Base-by-base conservation (phyloP, 2,329 filamentous ascomycete species). In the Claviceps arundinis region DNA sequence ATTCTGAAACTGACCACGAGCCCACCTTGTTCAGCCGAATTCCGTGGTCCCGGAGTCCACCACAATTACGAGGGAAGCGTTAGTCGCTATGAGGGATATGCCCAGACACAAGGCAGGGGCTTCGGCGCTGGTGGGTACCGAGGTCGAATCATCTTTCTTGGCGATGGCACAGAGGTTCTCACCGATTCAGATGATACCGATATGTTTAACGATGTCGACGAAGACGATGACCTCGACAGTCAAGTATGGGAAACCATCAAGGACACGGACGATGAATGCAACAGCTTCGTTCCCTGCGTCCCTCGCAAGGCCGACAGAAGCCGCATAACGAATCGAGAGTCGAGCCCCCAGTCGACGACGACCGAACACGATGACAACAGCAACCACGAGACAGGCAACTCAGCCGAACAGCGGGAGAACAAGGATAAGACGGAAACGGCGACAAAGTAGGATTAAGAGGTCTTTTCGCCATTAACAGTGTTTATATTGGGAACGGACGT, bases 141-240 rank as follows among this genome's bases (percentile, higher is more conserved):
- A 68, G 89, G 89, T 60, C 84, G 90, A 62, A 89, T 96, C 68
- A 97, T 97, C 68, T 84, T 95, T 66, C 80, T 98, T 60, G 90
- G 91, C 59, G 90, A 97, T 73, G 93, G 91, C 62, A 95, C 89
- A 63, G 90, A 96, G 74, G 82, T 95, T 66, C 76, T 90, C 64
- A 89, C 88, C 60, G 89, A 93, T 69, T 86, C 86, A 66, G 84
- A 89, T 69, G 89, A 96, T 65, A 82, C 86, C 58, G 89, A 95
- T 62, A 91, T 95, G 84, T 95, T 96, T 70, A 89, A 96, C 68
- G 84, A 89, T 64, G 69, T 73, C 62, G 85, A 89, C 65, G 88
- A 94, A 64, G 87, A 94, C 64, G 87, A 88, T 67, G 89, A 95
- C 65, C 76, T 90, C 57, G 84, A 81, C 58, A 90, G 85, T 67